Evolutionary conservation across 2,329 filamentous ascomycete species (phyloP).

Genomic region (Epichloe coenophiala): DNA sequence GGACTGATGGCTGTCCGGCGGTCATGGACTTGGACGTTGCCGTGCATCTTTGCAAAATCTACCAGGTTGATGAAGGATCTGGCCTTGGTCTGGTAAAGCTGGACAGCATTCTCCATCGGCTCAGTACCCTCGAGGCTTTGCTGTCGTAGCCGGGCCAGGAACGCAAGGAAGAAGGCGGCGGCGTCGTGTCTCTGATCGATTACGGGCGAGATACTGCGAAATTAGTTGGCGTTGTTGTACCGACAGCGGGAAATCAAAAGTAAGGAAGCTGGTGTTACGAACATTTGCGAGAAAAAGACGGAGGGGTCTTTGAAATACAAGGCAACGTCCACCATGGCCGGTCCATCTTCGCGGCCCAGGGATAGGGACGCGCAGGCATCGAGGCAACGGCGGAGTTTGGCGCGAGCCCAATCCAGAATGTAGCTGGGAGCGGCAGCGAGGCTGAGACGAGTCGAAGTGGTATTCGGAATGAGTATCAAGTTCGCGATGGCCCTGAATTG

Average conservation of each 20-base stretch:
- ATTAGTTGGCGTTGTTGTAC: slow-evolving; percentile 1
- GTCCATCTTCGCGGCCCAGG: slow-evolving; percentile 5
- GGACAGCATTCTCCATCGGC: background rate
- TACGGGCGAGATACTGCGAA: slow-evolving; percentile 2
- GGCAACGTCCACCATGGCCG: slow-evolving; percentile 6
- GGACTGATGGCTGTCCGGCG: background rate
- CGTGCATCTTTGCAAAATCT: slow-evolving; percentile 3
- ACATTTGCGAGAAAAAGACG: slow-evolving; percentile 5
- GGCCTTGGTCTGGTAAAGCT: slow-evolving; percentile 3
- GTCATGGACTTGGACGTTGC: background rate
- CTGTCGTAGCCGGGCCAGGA: slow-evolving; percentile 4
- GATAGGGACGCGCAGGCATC: background rate
- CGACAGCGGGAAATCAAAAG: background rate
- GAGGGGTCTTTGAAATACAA: slow-evolving; percentile 8
- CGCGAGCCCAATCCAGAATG: slow-evolving; percentile 8
- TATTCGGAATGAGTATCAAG: slow-evolving; percentile 3
- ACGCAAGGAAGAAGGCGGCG: slow-evolving; percentile 4
- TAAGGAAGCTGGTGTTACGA: background rate
- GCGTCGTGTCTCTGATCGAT: slow-evolving; percentile 1
- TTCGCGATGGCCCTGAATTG: slow-evolving; percentile 2
- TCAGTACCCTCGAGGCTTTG: background rate
- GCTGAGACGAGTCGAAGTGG: background rate
- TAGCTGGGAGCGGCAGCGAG: background rate
- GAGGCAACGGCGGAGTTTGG: background rate
- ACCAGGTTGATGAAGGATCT: slow-evolving; percentile 1